phyloP scores from a whole-genome alignment of 352 stramenopile genomes.

The Hyphochytrium catenoides region DNA sequence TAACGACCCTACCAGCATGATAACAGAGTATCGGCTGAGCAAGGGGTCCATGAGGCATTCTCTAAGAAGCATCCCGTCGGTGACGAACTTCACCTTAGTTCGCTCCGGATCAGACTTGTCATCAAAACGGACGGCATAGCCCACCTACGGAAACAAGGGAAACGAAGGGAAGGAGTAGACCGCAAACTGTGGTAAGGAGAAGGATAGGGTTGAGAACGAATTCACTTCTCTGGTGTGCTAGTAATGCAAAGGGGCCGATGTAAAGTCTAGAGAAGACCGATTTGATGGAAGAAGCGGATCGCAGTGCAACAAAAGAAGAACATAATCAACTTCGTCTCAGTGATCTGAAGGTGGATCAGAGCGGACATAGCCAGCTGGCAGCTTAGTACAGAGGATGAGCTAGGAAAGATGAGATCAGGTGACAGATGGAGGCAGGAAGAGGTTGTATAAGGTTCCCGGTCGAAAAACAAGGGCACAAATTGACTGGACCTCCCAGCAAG shows the following conservation, averaged over 20 bases:
- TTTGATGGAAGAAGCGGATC: too few species aligned
- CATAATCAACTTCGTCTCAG: too few species aligned
- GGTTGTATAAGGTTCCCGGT: neutral
- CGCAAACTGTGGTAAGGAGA: too few species aligned
- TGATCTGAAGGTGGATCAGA: too few species aligned
- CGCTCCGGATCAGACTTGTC: conserved; percentile 51
- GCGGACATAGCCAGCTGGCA: too few species aligned
- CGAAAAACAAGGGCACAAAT: neutral
- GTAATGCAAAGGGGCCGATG: too few species aligned
- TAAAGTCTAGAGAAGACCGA: neutral
- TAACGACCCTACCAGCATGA: conserved; percentile 58
- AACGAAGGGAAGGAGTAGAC: too few species aligned
- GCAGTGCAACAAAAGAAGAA: too few species aligned
- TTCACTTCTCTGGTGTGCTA: too few species aligned
- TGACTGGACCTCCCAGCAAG: neutral
- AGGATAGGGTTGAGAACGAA: too few species aligned
- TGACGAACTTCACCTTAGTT: conserved; percentile 98
- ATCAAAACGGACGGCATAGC: conserved; percentile 98
- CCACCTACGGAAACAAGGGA: conserved; percentile 35
- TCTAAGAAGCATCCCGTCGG: conserved; percentile 92
- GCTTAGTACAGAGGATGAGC: too few species aligned
- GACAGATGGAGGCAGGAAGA: neutral
- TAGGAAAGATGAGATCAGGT: too few species aligned
- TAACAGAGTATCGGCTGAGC: conserved; percentile 41
- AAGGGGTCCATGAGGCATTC: conserved; percentile 67